Evolutionary conservation across 352 stramenopile genomes (phyloP).

Genomic region (Globisporangium uncinulatum): DNA sequence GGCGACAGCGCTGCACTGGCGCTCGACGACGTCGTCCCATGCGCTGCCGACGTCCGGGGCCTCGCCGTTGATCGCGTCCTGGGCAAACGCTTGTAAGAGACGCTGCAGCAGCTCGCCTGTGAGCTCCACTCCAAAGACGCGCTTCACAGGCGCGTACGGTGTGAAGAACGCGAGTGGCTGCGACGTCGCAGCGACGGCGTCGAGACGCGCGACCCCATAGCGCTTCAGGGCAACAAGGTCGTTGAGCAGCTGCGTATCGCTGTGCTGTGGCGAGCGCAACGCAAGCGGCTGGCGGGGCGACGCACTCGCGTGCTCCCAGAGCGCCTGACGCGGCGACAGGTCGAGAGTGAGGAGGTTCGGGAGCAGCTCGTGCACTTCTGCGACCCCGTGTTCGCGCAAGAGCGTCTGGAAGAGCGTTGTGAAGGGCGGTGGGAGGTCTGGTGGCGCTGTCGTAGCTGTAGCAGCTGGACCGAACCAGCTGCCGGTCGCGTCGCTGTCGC

Average conservation of each 20-base stretch:
- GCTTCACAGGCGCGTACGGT: constrained; percentile 36
- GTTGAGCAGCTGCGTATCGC: constrained; percentile 11
- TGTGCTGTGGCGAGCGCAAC: background rate
- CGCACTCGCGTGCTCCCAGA: constrained; percentile 11
- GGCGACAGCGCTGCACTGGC: constrained; percentile 39
- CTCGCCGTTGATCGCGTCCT: constrained; percentile 21
- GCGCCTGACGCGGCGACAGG: constrained; percentile 22
- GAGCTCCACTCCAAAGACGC: constrained; percentile 60
- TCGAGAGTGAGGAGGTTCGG: constrained; percentile 53
- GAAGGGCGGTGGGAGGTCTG: constrained; percentile 27
- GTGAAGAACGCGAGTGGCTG: constrained; percentile 22
- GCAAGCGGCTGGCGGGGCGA: background rate
- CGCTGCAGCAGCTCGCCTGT: constrained; percentile 43
- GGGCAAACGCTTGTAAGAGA: constrained; percentile 29
- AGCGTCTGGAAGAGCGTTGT: constrained; percentile 40
- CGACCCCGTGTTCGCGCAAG: constrained; percentile 28
- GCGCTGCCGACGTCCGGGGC: constrained; percentile 48
- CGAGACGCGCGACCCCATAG: constrained; percentile 17
- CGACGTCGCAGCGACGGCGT: background rate
- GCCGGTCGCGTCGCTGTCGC: background rate
- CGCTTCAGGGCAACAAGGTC: constrained; percentile 38
- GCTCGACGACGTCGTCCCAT: constrained; percentile 66
- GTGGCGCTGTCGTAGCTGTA: background rate
- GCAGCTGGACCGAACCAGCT: background rate
- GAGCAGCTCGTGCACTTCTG: constrained; percentile 59